phyloP scores from a whole-genome alignment of 106 monocot genomes.

The Platanthera zijinensis region DNA sequence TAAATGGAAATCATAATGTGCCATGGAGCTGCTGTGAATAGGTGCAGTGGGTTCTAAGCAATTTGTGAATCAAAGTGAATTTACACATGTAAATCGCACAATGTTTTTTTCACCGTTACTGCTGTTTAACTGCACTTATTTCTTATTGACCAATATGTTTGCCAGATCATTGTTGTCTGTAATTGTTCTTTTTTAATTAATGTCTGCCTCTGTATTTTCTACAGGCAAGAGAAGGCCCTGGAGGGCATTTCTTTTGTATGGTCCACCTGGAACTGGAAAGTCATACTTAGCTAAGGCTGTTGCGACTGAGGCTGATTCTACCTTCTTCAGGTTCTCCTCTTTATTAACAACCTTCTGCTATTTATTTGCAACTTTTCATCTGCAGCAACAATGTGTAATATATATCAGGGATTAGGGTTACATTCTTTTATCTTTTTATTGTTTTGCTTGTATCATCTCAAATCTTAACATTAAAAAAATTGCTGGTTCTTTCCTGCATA shows the following conservation, averaged over 20 bases:
- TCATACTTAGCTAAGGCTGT: conserved; percentile 84
- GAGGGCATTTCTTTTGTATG: conserved; percentile 85
- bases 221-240: conserved; percentile 70
- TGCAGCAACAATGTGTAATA: no score
- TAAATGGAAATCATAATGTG: no score
- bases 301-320: conserved; percentile 81
- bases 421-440: background rate
- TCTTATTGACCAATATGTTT: no score
- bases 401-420: background rate
- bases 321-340: conserved; percentile 52
- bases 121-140: no score
- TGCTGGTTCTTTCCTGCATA: background rate
- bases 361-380: background rate
- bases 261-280: conserved; percentile 86
- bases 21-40: no score
- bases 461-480: background rate
- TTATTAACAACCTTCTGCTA: background rate
- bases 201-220: background rate
- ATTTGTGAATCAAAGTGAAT: no score
- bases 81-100: no score
- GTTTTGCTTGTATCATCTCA: background rate
- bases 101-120: no score
- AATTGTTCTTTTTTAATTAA: no score
- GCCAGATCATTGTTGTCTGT: no score
- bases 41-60: no score